Evolutionary conservation across 805 yeast genomes (phyloP).

Genomic region (Blastobotrys terrestris): DNA sequence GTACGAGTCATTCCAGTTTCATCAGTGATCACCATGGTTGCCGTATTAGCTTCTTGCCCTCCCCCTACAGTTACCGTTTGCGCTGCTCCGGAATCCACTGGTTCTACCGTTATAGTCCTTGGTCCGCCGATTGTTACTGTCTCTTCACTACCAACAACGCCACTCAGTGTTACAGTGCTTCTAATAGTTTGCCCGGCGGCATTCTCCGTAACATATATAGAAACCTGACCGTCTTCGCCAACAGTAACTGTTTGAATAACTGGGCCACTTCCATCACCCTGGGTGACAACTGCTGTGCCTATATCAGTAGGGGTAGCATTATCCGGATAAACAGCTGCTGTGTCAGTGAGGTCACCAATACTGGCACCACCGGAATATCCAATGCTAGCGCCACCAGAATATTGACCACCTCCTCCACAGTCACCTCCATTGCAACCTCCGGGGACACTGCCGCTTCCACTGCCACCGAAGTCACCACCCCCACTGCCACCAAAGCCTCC

Average conservation of each 20-base stretch:
- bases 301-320: not conserved
- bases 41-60: conserved; percentile 3
- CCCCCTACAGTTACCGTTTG: conserved; percentile 5
- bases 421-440: not conserved
- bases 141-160: not conserved
- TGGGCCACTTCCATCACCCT: not conserved
- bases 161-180: not conserved
- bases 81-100: not conserved
- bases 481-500: not conserved
- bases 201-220: not conserved
- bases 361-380: not conserved
- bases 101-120: not conserved
- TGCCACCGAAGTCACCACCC: not conserved
- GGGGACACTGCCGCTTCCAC: not conserved
- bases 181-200: not conserved
- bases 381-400: not conserved
- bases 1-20: not conserved
- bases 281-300: not conserved
- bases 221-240: not conserved
- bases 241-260: not conserved
- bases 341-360: not conserved
- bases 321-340: not conserved
- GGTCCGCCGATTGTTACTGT: not conserved
- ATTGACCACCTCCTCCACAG: not conserved
- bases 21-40: not conserved